These are phyloP conservation scores for Aspergillus hiratsukae DNA, from an alignment of 2,329 filamentous ascomycete genomes.

Conservation along the genomic window DNA sequence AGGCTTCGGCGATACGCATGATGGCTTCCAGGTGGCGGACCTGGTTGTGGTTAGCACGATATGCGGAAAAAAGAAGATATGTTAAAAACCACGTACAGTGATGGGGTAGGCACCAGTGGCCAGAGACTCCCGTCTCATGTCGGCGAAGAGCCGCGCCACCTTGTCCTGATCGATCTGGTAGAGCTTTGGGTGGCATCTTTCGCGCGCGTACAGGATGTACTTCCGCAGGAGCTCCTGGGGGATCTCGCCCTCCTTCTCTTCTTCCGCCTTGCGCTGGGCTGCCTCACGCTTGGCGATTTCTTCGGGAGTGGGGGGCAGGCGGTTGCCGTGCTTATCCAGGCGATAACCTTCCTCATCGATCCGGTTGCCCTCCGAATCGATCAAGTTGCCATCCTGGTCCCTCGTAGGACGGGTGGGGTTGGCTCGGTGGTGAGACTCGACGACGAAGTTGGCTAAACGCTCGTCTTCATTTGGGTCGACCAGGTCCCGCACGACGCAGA, in stretches of 20 bases:
- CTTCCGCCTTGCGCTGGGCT: slow-evolving; percentile 43
- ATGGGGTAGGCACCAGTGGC: slow-evolving; percentile 97
- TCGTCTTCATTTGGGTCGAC: slow-evolving; percentile 92
- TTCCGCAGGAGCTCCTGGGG: slow-evolving; percentile 88
- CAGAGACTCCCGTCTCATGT: slow-evolving; percentile 89
- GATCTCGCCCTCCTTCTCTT: slow-evolving; percentile 65
- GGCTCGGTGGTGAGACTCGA: slow-evolving; percentile 86
- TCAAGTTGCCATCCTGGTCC: slow-evolving; percentile 41
- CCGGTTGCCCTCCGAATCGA: slow-evolving; percentile 42
- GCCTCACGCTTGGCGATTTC: slow-evolving; percentile 37
- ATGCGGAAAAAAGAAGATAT: neutral
- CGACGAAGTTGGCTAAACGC: slow-evolving; percentile 87
- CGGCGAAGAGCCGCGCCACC: slow-evolving; percentile 85
- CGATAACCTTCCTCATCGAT: slow-evolving; percentile 60
- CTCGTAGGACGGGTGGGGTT: slow-evolving; percentile 61
- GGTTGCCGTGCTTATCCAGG: slow-evolving; percentile 43
- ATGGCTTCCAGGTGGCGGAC: slow-evolving; percentile 97
- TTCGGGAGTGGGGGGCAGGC: slow-evolving; percentile 41
- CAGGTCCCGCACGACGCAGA: slow-evolving; percentile 92
- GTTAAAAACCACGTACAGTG: slow-evolving; percentile 61
- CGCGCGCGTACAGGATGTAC: slow-evolving; percentile 92
- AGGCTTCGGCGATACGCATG: slow-evolving; percentile 88
- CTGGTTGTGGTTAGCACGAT: slow-evolving; percentile 43
- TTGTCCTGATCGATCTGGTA: slow-evolving; percentile 99
- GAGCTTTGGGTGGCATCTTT: slow-evolving; percentile 83